phyloP scores from a whole-genome alignment of 1,284 basidiomycete genomes.

The Peniophora sp. region DNA sequence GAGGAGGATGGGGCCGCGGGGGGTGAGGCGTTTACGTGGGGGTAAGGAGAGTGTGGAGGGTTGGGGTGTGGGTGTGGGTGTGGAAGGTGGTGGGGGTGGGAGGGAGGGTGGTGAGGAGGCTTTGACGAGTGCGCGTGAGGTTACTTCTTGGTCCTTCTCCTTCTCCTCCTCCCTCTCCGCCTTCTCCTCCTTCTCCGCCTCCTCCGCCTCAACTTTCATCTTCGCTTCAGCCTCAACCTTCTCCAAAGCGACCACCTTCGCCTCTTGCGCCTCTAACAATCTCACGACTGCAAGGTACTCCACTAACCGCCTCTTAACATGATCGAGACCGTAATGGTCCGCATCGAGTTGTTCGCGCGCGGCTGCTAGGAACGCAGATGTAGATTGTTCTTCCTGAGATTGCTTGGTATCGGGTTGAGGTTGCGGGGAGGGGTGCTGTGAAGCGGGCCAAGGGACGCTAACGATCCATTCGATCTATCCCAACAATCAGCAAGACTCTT shows the following conservation, averaged over 20 bases:
- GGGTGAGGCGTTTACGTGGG: neutral
- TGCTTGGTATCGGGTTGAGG: slow-evolving; percentile 6
- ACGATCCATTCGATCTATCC: slow-evolving; percentile 79
- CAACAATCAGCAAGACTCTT: neutral
- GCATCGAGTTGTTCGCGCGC: slow-evolving; percentile 74
- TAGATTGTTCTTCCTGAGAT: slow-evolving; percentile 14
- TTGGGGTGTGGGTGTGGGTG: slow-evolving; percentile 29
- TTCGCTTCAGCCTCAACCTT: slow-evolving; percentile 7
- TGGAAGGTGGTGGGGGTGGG: neutral
- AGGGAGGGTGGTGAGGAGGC: neutral
- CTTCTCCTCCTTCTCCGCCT: neutral
- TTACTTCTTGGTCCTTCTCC: neutral
- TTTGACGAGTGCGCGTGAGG: slow-evolving; percentile 3
- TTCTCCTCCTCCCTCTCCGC: neutral
- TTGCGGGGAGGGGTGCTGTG: slow-evolving; percentile 17
- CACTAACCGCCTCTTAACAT: slow-evolving; percentile 84
- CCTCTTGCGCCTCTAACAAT: slow-evolving; percentile 52
- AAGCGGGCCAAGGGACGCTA: slow-evolving; percentile 65
- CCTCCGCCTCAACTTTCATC: neutral
- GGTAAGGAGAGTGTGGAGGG: slow-evolving; percentile 66
- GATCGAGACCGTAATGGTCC: slow-evolving; percentile 86
- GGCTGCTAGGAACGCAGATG: slow-evolving; percentile 47
- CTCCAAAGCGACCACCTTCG: slow-evolving; percentile 4
- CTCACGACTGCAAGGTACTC: slow-evolving; percentile 88
- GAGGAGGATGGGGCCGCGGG: slow-evolving; percentile 21